Percentiles rank a stretch among this genome's conserved stretches.
Evolutionary conservation across 176 grass and related monocot genomes (phyloP).

Genomic region (bread wheat (Triticum aestivum)): DNA sequence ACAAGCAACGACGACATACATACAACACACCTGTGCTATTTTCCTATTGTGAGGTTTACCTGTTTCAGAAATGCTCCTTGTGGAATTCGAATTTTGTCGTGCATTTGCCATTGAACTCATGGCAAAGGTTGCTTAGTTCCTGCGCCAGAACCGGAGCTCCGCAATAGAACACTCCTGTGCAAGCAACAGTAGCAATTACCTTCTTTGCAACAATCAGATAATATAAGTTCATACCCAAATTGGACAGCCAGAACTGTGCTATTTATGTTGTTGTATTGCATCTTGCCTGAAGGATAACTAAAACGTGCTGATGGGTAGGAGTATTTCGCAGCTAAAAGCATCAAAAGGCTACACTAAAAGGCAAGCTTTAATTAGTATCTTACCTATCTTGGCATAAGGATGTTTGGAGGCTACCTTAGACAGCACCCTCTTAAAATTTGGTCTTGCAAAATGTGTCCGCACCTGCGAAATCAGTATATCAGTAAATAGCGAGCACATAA

Average conservation of each 20-base stretch:
- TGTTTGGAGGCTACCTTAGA: slow-evolving; percentile 72
- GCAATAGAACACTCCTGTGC: slow-evolving; percentile 97
- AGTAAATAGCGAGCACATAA: not conserved
- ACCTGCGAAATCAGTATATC: slow-evolving; percentile 49
- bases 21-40: slow-evolving; percentile 19
- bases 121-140: slow-evolving; percentile 78
- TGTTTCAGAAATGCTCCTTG: slow-evolving; percentile 87
- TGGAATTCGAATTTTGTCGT: slow-evolving; percentile 90
- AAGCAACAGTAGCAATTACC: slow-evolving; percentile 28
- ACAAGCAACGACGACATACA: slow-evolving; percentile 34
- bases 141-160: slow-evolving; percentile 70
- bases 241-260: not conserved
- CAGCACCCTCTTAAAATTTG: slow-evolving; percentile 85
- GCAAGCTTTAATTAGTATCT: slow-evolving; percentile 13
- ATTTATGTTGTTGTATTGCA: not conserved
- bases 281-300: not conserved
- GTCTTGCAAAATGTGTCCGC: slow-evolving; percentile 88
- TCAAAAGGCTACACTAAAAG: not conserved
- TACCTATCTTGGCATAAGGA: slow-evolving; percentile 80
- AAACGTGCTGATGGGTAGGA: not conserved
- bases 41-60: slow-evolving; percentile 22
- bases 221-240: slow-evolving; percentile 20
- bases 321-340: not conserved
- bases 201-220: not conserved
- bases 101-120: slow-evolving; percentile 60